Evolutionary conservation across 345 rosid species (phyloP).

Genomic region (Euphorbia lathyris): DNA sequence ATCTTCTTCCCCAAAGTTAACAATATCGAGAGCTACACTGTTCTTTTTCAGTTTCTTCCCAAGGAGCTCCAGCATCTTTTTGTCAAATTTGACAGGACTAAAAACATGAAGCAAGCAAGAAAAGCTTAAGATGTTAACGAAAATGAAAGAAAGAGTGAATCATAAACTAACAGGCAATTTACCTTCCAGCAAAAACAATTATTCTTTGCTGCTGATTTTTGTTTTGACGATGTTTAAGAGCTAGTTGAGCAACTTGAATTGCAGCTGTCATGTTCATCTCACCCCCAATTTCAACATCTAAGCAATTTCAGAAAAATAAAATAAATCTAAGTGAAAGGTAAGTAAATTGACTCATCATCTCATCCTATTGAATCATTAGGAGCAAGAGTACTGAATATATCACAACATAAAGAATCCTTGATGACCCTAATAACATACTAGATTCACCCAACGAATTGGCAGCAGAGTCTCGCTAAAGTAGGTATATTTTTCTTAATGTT

Average conservation of each 20-base stretch:
- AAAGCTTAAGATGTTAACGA: constrained; percentile 10
- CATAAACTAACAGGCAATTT: not conserved
- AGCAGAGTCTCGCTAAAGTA: not conserved
- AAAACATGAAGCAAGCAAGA: not conserved
- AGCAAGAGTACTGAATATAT: not conserved
- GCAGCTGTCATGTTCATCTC: constrained; percentile 84
- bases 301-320: not conserved
- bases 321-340: not conserved
- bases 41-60: constrained; percentile 93
- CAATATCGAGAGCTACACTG: constrained; percentile 75
- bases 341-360: too few relatives aligned
- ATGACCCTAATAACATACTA: not conserved
- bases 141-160: not conserved
- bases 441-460: not conserved
- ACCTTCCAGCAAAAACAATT: constrained; percentile 98
- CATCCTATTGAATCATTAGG: not conserved
- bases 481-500: not conserved
- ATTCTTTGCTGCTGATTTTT: constrained; percentile 95
- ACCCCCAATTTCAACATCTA: constrained; percentile 89
- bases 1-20: constrained; percentile 75
- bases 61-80: constrained; percentile 73
- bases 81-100: constrained; percentile 86
- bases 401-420: not conserved
- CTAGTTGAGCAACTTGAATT: constrained; percentile 89
- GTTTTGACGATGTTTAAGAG: constrained; percentile 98